These are phyloP conservation scores for Knufia petricola DNA, from an alignment of 2,329 filamentous ascomycete genomes.

Conservation along the genomic window DNA sequence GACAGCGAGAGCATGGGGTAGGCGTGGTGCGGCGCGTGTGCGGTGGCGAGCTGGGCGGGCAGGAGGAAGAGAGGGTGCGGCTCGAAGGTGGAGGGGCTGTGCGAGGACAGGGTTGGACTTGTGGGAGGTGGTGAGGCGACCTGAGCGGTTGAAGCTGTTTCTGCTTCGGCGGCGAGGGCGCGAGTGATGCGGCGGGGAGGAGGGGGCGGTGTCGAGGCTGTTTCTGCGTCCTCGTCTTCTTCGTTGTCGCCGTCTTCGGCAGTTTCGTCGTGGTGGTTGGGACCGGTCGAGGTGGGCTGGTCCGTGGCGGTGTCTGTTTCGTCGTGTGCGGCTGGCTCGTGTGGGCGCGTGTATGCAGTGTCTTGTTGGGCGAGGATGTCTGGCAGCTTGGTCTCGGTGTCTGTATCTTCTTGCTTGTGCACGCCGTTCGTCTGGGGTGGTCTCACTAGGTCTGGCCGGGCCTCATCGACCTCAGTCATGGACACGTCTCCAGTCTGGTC, in stretches of 20 bases:
- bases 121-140: constrained; percentile 21
- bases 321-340: not conserved
- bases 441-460: not conserved
- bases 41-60: constrained; percentile 35
- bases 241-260: constrained; percentile 11
- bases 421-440: not conserved
- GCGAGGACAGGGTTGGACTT: constrained; percentile 25
- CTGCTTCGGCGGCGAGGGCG: constrained; percentile 35
- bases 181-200: constrained; percentile 37
- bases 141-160: constrained; percentile 26
- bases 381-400: not conserved
- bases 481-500: constrained; percentile 18
- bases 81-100: constrained; percentile 33
- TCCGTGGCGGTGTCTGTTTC: not conserved
- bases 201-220: constrained; percentile 24
- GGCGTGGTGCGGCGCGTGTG: constrained; percentile 42
- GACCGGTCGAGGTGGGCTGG: not conserved
- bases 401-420: not conserved
- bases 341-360: not conserved
- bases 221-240: constrained; percentile 10
- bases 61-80: constrained; percentile 48
- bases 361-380: not conserved
- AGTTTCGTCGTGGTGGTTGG: not conserved
- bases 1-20: constrained; percentile 41
- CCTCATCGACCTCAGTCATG: constrained; percentile 15